Base-by-base conservation (phyloP, 2,329 filamentous ascomycete genomes). In the Xylaria multiplex region DNA sequence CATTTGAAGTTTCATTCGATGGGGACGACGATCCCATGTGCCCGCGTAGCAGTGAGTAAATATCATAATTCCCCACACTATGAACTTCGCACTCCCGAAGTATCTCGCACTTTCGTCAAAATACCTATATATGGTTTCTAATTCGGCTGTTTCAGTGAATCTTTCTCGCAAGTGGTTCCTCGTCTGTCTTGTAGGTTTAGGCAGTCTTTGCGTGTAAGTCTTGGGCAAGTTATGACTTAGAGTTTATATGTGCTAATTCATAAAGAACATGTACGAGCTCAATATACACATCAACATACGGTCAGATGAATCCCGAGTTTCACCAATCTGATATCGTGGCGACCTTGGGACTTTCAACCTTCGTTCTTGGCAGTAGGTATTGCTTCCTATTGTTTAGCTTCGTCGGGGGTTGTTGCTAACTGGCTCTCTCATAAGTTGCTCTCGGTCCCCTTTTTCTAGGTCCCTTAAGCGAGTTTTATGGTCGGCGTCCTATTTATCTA, bases 281-380 rank as follows among this genome's bases (percentile, higher is more conserved):
- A n/a, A 88, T 97, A 72, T 97, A 97, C 79, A 95, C 93, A 0
- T 88, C 88, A 13, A 96, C 92, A 0, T 97, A 97, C 77, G 76
- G 74, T 19, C 91, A 96, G 78, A 88, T 97, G 79, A 88, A 90
- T 68, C 80, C 83, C 30, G 91, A 96, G 65, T 96, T 97, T 72
- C 80, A 86, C 70, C 86, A 86, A 72, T 91, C 91, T 0, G 85
- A 87, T 62, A 82, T 92, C 56, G 85, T 96, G 27, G 92, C 91
- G 13, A 93, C 93, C 2, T 78, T 97, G 9, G 95, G 94, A 0
- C 81, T 97, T 58, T 93, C 92, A 0, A 84, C 91, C 1, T 97
- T 94, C 75, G 93, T 97, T 55, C 84, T 93, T 61, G 94, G 94
- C 19, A 87, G 92, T 59, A 86, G 81, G 19, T 76, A 45, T 45